These are phyloP conservation scores for Lippia alba DNA, from an alignment of 305 asterid species.

Conservation along the genomic window DNA sequence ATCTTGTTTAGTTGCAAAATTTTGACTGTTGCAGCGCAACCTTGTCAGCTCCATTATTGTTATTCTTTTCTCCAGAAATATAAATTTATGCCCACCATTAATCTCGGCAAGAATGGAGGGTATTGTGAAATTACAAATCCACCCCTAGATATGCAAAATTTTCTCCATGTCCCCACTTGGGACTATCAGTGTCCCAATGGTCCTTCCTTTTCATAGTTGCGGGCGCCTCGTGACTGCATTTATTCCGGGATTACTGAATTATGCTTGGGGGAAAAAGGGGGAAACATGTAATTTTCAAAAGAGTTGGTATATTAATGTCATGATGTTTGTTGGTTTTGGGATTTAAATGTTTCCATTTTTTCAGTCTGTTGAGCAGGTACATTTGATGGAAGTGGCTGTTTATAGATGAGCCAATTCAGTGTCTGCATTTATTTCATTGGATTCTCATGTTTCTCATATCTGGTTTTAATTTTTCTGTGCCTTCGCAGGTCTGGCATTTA, in stretches of 20 bases:
- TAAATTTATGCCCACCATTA: slow-evolving; percentile 27
- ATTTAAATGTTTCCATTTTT: slow-evolving; percentile 32
- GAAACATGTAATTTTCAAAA: too few relatives aligned
- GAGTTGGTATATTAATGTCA: neutral
- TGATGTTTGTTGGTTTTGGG: neutral
- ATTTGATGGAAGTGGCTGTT: slow-evolving; percentile 33
- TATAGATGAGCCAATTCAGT: slow-evolving; percentile 25
- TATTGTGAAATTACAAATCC: slow-evolving; percentile 24
- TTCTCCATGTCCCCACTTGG: slow-evolving; percentile 40
- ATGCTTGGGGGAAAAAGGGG: neutral
- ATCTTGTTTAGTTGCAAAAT: neutral
- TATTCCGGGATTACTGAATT: slow-evolving; percentile 31
- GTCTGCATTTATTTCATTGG: slow-evolving; percentile 51
- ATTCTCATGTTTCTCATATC: slow-evolving; percentile 40
- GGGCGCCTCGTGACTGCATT: slow-evolving; percentile 45
- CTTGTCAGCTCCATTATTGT: slow-evolving; percentile 30
- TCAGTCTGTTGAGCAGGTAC: slow-evolving; percentile 29
- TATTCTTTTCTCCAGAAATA: slow-evolving; percentile 24
- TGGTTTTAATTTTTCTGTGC: slow-evolving; percentile 37
- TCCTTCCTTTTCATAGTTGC: slow-evolving; percentile 30
- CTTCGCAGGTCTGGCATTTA: slow-evolving; percentile 58
- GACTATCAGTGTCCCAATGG: slow-evolving; percentile 21
- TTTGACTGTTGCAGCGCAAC: slow-evolving; percentile 13
- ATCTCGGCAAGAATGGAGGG: slow-evolving; percentile 45
- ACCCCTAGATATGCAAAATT: slow-evolving; percentile 33